Percentiles rank a stretch among this genome's conserved stretches.
Evolutionary conservation across 1,139 yeast genomes (phyloP).

Genomic region (Pichiaceae sp.): DNA sequence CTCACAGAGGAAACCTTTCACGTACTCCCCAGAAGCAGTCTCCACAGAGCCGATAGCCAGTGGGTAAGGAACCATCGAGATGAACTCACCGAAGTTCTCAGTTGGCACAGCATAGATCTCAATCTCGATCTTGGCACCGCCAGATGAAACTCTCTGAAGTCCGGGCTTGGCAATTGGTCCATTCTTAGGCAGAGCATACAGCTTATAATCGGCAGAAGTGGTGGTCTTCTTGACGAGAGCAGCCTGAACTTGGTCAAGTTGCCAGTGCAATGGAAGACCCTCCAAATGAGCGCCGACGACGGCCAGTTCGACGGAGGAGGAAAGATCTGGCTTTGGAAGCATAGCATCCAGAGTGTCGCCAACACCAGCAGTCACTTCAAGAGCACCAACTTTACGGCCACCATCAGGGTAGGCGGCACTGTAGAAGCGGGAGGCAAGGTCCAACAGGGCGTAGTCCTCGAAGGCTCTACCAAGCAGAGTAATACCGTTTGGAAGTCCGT

Average conservation of each 20-base stretch:
- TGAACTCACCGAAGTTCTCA: constrained; percentile 71
- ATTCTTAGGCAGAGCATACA: constrained; percentile 85
- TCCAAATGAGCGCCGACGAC: constrained; percentile 94
- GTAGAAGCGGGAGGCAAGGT: constrained; percentile 69
- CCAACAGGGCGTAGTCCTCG: constrained; percentile 82
- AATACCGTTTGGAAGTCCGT: constrained; percentile 86
- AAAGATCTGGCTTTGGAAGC: constrained; percentile 30
- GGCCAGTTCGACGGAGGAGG: constrained; percentile 54
- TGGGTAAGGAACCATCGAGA: constrained; percentile 86
- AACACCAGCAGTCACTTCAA: constrained; percentile 21
- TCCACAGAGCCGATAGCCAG: constrained; percentile 91
- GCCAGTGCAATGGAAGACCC: constrained; percentile 92
- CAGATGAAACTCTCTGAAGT: constrained; percentile 50
- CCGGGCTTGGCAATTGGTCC: constrained; percentile 69
- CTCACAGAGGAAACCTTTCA: constrained; percentile 91
- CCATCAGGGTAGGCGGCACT: constrained; percentile 37
- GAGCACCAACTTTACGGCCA: constrained; percentile 39
- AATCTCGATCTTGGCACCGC: constrained; percentile 56
- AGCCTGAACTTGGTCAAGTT: constrained; percentile 81
- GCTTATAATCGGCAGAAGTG: constrained; percentile 64
- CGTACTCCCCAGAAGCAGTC: constrained; percentile 69
- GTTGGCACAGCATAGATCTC: constrained; percentile 80
- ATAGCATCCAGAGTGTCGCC: constrained; percentile 30
- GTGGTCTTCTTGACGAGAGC: constrained; percentile 53
- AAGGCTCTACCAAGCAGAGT: constrained; percentile 76